A percentile compares a stretch with the other conserved stretches of the same genome.
phyloP scores from a whole-genome alignment of 2,329 filamentous ascomycete species.

The Magnaporthiopsis rhizophila region DNA sequence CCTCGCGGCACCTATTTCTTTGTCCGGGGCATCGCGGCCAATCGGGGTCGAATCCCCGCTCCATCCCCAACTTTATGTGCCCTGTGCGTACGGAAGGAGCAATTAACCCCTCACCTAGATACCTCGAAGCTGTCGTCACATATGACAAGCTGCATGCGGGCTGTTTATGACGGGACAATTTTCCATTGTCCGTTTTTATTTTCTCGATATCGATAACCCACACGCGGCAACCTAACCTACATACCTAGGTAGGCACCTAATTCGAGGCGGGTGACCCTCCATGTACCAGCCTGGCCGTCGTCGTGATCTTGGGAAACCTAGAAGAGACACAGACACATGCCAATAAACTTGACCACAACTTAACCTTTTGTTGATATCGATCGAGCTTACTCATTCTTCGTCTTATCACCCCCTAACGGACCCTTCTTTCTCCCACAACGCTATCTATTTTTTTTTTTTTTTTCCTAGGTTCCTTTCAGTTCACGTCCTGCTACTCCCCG shows the following conservation, averaged over 20 bases:
- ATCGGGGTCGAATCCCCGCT: no score
- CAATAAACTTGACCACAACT: neutral
- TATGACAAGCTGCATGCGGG: no score
- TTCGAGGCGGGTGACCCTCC: neutral
- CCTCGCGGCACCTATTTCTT: no score
- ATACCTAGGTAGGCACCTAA: neutral
- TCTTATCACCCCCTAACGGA: neutral
- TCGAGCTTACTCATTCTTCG: neutral
- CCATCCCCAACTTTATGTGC: no score
- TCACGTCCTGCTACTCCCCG: conserved; percentile 6
- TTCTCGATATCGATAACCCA: neutral
- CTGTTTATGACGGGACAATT: neutral
- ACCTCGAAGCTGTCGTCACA: no score
- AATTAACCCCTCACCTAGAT: no score
- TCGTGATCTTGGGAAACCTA: neutral
- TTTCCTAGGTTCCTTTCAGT: neutral
- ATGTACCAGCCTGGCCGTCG: no score
- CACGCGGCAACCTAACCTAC: no score
- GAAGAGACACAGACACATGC: neutral
- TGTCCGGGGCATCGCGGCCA: no score
- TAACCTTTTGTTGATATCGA: neutral
- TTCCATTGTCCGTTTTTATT: neutral
- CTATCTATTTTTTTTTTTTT: neutral
- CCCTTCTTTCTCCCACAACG: no score
- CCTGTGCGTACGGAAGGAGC: no score